Evolutionary conservation across 805 yeast genomes (phyloP).

Genomic region (Saturnispora kantuleensis): DNA sequence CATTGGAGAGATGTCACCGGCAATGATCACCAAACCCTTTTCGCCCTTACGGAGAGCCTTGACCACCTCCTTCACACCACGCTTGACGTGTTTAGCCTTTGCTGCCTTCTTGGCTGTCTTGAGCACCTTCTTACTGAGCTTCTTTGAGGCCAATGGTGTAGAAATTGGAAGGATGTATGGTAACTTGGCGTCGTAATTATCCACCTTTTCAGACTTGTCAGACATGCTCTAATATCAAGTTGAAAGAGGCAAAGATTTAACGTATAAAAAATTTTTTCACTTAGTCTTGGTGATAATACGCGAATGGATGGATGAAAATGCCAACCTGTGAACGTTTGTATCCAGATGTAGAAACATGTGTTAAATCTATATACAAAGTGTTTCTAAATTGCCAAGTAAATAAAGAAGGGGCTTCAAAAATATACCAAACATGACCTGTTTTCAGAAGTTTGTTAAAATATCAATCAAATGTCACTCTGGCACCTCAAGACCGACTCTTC

Average conservation of each 20-base stretch:
- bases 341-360: too few species aligned
- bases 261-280: neutral
- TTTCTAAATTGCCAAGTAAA: neutral
- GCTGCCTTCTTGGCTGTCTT: constrained; percentile 97
- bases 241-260: too few species aligned
- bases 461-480: constrained; percentile 31
- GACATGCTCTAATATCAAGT: neutral
- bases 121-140: constrained; percentile 87
- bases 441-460: neutral
- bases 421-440: constrained; percentile 1
- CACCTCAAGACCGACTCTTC: constrained; percentile 74
- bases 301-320: neutral
- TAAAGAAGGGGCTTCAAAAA: neutral
- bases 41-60: constrained; percentile 97
- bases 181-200: constrained; percentile 81
- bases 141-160: constrained; percentile 89
- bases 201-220: constrained; percentile 11
- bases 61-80: constrained; percentile 98
- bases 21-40: constrained; percentile 91
- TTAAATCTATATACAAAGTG: neutral
- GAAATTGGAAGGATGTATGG: constrained; percentile 91
- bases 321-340: too few species aligned
- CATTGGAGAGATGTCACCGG: constrained; percentile 96
- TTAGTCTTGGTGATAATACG: neutral
- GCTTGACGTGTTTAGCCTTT: constrained; percentile 93